These are phyloP conservation scores for Leishmania gerbilli DNA, from an alignment of 208 protist species.

Conservation along the genomic window DNA sequence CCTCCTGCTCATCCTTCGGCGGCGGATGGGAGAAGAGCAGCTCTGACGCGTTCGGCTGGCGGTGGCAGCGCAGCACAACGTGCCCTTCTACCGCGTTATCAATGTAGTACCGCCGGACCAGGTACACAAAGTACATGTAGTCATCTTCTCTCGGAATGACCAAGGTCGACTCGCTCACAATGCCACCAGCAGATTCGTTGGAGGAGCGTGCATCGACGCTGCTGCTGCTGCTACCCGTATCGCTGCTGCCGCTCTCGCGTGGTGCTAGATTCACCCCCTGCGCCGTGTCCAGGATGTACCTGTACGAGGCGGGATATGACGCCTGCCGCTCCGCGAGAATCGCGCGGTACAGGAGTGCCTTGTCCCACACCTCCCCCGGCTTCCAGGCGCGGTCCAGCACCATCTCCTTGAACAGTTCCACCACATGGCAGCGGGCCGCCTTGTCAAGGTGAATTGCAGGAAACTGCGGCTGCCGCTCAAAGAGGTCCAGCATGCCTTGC, in stretches of 20 bases:
- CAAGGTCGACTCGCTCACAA: not conserved
- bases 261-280: constrained; percentile 42
- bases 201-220: not conserved
- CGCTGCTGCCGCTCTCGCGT: not conserved
- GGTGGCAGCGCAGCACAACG: constrained; percentile 85
- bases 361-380: constrained; percentile 74
- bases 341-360: constrained; percentile 82
- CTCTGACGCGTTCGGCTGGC: constrained; percentile 51
- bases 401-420: constrained; percentile 85
- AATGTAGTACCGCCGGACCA: constrained; percentile 80
- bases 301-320: constrained; percentile 69
- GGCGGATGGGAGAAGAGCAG: constrained; percentile 82
- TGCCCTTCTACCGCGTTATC: constrained; percentile 88
- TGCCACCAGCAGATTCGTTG: not conserved
- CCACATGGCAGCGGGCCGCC: constrained; percentile 67
- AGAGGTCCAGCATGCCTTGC: constrained; percentile 77
- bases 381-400: constrained; percentile 70
- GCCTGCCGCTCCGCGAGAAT: constrained; percentile 67
- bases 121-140: constrained; percentile 75
- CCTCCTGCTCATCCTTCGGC: constrained; percentile 77
- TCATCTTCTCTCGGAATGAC: constrained; percentile 56
- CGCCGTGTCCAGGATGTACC: constrained; percentile 68
- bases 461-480: constrained; percentile 88
- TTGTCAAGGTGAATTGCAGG: constrained; percentile 78
- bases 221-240: not conserved